Conservation (phyloP, 345 rosid genomes). For the Boechera stricta region DNA sequence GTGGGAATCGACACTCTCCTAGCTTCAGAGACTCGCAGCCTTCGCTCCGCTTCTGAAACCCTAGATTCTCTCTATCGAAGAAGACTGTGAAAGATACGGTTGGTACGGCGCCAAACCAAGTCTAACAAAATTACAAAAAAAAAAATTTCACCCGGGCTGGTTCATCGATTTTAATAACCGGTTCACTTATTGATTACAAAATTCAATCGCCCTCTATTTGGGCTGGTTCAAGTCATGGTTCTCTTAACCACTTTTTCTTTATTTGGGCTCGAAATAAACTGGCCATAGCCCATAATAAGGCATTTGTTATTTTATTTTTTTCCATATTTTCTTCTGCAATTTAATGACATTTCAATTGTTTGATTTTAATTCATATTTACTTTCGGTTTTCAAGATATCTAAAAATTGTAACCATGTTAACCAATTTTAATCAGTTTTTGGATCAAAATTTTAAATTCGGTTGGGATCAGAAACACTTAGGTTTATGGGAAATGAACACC, state of each 20-base stretch:
- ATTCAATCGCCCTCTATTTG: background rate
- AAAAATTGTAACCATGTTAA: background rate
- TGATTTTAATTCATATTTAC: background rate
- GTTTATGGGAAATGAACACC: constrained; percentile 2
- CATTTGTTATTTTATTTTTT: background rate
- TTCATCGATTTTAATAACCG: background rate
- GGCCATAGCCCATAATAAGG: background rate
- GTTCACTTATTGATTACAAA: background rate
- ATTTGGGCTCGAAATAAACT: background rate
- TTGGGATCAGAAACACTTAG: background rate
- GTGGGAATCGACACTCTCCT: background rate
- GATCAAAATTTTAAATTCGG: background rate
- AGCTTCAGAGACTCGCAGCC: background rate
- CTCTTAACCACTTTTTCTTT: background rate
- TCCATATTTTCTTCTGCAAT: background rate
- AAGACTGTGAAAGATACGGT: background rate
- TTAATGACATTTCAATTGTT: background rate
- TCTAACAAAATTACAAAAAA: background rate
- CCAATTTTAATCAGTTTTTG: too few species aligned
- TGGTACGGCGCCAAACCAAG: constrained; percentile 7
- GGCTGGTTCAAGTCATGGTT: background rate
- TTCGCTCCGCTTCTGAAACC: background rate
- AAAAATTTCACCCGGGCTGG: background rate
- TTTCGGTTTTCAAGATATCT: background rate
- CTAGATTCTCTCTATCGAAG: background rate